Base-by-base conservation (phyloP, 371 early-diverging fungal species). In the Apophysomyces sp. region DNA sequence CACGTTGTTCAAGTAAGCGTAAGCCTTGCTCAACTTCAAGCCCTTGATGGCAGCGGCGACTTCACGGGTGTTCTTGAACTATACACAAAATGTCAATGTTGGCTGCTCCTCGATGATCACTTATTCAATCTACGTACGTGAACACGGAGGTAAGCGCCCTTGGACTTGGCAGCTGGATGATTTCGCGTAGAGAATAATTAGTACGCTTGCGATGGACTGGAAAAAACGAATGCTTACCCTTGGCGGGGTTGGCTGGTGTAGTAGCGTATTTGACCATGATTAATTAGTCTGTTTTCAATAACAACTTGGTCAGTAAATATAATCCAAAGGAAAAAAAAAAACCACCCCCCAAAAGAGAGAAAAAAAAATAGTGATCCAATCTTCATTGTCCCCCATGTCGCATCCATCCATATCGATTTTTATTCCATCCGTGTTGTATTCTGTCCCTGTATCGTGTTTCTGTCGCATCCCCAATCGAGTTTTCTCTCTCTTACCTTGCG, bases 11-110 rank as follows among this genome's bases (percentile, higher is more conserved):
- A 99, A 90, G 91, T 96, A 99, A 54, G 84, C 68, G 67, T 97
- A 89, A 71, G 99, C 99, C 89, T 98, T 94, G 65, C 81, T 77
- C 67, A 99, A 86, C 86, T 90, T 93, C 87, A 94, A 84, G 77
- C 97, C 98, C 71, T 89, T 84, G 80, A 99, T 88, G 76, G 96
- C 95, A 73, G 82, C 89, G 76, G 97, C 98, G 67, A 97, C 90
- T 85, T 99, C 99, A 68, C 93, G 93, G 60, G 99, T 99, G 92
- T 99, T 99, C 92, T 93, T 92, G 86, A 89, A 93, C 80, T 80
- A 67, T 29, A 60, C 1, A n/a, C 28, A 31, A 5, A 36, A 32
- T 16, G 32, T 30, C 44, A 15, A 29, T 61, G 2, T 57, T 12
- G 21, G 60, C 13, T 13, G 18, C 11, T 34, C 11, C 34, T 34